Evolutionary conservation across 176 grass and related monocot genomes (phyloP).

Genomic region (Zizania latifolia): DNA sequence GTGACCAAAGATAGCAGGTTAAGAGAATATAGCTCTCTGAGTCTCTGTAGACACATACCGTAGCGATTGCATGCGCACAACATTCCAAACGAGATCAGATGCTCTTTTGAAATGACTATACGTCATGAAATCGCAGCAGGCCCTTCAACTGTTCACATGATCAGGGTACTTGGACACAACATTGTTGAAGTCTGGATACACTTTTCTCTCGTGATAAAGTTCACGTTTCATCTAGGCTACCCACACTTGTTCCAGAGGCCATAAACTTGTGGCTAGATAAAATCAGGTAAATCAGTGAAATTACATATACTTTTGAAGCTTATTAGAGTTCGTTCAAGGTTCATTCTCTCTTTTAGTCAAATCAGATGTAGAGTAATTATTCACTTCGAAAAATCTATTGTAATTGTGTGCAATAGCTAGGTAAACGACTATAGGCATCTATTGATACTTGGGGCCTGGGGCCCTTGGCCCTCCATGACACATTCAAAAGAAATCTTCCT

Average conservation of each 20-base stretch:
- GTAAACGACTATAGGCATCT: background rate
- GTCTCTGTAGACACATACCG: background rate
- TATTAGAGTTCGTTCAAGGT: background rate
- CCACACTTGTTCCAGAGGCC: background rate
- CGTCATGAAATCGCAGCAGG: background rate
- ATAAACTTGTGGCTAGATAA: background rate
- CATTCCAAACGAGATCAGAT: background rate
- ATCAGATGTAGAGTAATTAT: background rate
- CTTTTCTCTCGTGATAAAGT: background rate
- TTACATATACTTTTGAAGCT: background rate
- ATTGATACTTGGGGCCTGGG: background rate
- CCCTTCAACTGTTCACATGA: background rate
- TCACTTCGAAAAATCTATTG: background rate
- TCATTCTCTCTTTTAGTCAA: background rate
- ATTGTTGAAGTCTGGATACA: background rate
- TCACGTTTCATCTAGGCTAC: background rate
- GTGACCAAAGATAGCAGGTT: background rate
- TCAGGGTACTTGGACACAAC: background rate
- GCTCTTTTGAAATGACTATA: background rate
- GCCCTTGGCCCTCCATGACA: background rate
- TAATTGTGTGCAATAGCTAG: background rate
- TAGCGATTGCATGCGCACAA: background rate
- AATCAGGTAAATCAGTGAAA: background rate
- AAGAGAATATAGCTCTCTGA: conserved; percentile 16
- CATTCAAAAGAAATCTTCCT: background rate